Percentiles rank a stretch among this genome's conserved stretches.
Conservation (phyloP, 768 basidiomycete species). For the Leccinum broughii region DNA sequence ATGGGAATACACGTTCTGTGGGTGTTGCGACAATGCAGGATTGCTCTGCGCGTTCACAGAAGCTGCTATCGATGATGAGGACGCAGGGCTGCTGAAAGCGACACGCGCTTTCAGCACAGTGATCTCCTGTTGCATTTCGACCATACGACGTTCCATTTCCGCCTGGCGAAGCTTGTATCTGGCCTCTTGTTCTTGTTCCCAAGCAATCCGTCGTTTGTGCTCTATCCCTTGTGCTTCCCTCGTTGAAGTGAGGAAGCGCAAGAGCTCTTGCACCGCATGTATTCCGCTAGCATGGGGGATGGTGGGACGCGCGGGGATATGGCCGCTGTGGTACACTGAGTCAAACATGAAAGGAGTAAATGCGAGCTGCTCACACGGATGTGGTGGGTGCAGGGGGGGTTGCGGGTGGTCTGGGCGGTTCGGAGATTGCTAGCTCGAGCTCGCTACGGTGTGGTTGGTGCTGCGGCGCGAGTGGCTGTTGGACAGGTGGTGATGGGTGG, state of each 20-base stretch:
- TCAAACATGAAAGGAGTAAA: not conserved
- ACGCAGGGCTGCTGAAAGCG: slow-evolving; percentile 20
- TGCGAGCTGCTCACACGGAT: slow-evolving; percentile 36
- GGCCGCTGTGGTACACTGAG: slow-evolving; percentile 8
- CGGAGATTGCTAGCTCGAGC: slow-evolving; percentile 59
- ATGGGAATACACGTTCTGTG: slow-evolving; percentile 10
- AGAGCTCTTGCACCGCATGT: slow-evolving; percentile 57
- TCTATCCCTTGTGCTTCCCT: slow-evolving; percentile 64
- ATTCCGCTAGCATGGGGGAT: slow-evolving; percentile 38
- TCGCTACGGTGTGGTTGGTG: slow-evolving; percentile 60
- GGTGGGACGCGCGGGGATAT: slow-evolving; percentile 19
- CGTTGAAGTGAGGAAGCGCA: slow-evolving; percentile 57
- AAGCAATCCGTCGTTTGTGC: slow-evolving; percentile 54
- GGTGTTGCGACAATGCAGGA: slow-evolving; percentile 3
- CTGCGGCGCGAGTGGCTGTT: slow-evolving; percentile 36
- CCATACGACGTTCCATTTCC: slow-evolving; percentile 58
- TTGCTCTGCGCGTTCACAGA: slow-evolving; percentile 3
- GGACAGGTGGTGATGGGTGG: slow-evolving; percentile 28
- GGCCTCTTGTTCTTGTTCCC: slow-evolving; percentile 73
- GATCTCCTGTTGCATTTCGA: slow-evolving; percentile 56
- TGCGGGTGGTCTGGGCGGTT: slow-evolving; percentile 33
- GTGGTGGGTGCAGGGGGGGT: slow-evolving; percentile 30
- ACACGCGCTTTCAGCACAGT: slow-evolving; percentile 44
- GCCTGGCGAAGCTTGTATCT: slow-evolving; percentile 54
- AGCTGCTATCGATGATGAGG: slow-evolving; percentile 7